These are phyloP conservation scores for Pseudogymnoascus sp. DNA, from an alignment of 2,329 filamentous ascomycete species.

Conservation along the genomic window DNA sequence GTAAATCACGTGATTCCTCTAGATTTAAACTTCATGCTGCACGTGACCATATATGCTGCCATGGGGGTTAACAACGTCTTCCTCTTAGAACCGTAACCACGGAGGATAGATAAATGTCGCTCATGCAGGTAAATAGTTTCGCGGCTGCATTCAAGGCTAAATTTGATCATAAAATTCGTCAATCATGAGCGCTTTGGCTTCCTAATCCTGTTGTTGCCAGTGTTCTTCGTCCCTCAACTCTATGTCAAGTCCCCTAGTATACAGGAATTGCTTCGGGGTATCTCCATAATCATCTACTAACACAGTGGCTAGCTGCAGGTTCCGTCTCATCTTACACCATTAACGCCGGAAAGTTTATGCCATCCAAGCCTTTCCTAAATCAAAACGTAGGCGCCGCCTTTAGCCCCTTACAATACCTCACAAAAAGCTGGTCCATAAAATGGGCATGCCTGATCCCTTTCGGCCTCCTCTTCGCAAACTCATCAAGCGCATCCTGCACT, in stretches of 20 bases:
- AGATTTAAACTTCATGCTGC: no score
- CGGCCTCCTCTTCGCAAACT: constrained; percentile 64
- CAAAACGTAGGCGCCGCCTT: constrained; percentile 19
- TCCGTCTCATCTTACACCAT: constrained; percentile 3
- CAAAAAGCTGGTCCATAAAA: constrained; percentile 76
- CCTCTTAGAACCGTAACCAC: no score
- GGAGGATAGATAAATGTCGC: no score
- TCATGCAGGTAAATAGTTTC: no score
- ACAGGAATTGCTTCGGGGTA: constrained; percentile 9
- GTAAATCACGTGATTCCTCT: background rate
- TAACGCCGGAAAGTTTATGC: background rate
- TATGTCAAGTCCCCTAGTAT: constrained; percentile 1
- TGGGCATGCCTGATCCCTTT: constrained; percentile 85
- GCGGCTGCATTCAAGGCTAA: no score
- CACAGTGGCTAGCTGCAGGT: background rate
- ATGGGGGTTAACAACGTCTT: background rate
- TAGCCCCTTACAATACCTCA: constrained; percentile 55
- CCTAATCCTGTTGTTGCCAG: background rate
- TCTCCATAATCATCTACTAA: background rate
- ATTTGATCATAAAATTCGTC: background rate
- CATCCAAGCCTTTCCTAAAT: background rate
- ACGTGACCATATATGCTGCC: background rate
- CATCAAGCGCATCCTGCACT: constrained; percentile 69
- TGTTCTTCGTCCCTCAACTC: background rate
- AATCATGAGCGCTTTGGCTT: background rate